Base-by-base conservation (phyloP, 352 stramenopile genomes). In the Pythium utonaiense region DNA sequence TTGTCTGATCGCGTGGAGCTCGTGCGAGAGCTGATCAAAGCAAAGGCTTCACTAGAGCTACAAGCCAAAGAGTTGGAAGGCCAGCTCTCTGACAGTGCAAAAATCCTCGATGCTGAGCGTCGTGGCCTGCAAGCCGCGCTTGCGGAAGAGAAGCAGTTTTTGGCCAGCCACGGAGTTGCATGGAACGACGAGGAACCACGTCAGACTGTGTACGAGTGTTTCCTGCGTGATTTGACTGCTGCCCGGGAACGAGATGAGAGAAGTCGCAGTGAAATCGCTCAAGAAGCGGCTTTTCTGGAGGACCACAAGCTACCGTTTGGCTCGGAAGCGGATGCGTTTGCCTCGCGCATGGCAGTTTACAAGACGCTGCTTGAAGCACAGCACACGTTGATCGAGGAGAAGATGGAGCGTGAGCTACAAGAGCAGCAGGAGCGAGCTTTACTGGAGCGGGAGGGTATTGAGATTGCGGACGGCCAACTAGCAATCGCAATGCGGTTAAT, bases 381-480 rank as follows among this genome's bases (percentile, higher is more conserved):
- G 31, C 73, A 71, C 41, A 57, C 64, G 9, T 53, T 88, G 30
- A 82, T 85, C 6, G 80, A 89, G 14, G 80, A 87, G 47, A 83
- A 83, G 49, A 70, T 86, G 65, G 64, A 84, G 61, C 67, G 76
- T 0, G 74, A 89, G 34, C 45, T 84, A 7, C 55, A 66, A 17
- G 14, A 69, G 1, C 68, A 64, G 33, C 66, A 64, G 22, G 71
- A 83, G 48, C 67, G 61, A 9, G 67, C 57, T 6, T 74, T 70
- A n/a, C 53, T 82, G 0, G 61, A 68, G 47, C 54, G 56, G 5
- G 53, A 86, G 25, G 63, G 55, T 10, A 41, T 76, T 17, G 8
- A 22, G 3, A 60, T 74, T 33, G 62, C 52, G 2, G 63, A 13
- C 51, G 40, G 40, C 2, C 56, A 60, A 0, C 65, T 70, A 48